These are phyloP conservation scores for Immersiella caudata DNA, from an alignment of 495 filamentous ascomycete species.

Conservation along the genomic window DNA sequence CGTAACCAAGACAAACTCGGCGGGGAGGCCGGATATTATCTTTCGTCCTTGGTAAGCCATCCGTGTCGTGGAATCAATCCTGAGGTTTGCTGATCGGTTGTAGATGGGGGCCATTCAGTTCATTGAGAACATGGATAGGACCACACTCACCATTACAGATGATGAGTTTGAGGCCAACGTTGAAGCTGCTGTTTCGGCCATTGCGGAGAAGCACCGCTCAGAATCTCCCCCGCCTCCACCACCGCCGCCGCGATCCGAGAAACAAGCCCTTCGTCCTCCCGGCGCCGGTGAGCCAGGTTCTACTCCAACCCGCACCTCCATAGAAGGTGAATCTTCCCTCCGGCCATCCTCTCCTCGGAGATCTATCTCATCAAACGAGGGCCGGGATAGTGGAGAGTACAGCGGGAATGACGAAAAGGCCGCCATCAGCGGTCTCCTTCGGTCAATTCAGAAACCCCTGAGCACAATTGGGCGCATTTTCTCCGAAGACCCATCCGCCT, in stretches of 20 bases:
- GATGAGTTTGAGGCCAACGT: conserved; percentile 95
- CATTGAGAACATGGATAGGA: conserved; percentile 93
- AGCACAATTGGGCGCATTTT: conserved; percentile 98
- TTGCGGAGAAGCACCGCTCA: conserved; percentile 81
- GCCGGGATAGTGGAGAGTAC: conserved; percentile 35
- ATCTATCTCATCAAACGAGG: conserved; percentile 50
- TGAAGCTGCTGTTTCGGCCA: conserved; percentile 93
- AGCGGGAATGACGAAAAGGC: conserved; percentile 66
- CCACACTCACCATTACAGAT: conserved; percentile 87
- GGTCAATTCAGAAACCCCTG: conserved; percentile 88
- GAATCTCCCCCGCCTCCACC: conserved; percentile 48
- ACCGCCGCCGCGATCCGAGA: conserved; percentile 58
- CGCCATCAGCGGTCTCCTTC: conserved; percentile 82
- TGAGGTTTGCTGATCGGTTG: conserved; percentile 10
- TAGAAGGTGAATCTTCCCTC: conserved; percentile 45
- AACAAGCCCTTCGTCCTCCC: conserved; percentile 56
- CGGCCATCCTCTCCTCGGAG: conserved; percentile 41
- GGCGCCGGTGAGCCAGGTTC: conserved; percentile 28
- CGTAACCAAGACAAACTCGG: conserved; percentile 95
- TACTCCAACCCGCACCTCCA: conserved; percentile 44
- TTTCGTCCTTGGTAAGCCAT: conserved; percentile 81
- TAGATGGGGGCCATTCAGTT: conserved; percentile 96
- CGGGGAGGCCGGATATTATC: conserved; percentile 96
- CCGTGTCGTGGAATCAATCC: background rate
- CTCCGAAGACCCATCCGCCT: conserved; percentile 67